phyloP scores from a whole-genome alignment of 768 basidiomycete genomes.

The Termitomyces heimii region DNA sequence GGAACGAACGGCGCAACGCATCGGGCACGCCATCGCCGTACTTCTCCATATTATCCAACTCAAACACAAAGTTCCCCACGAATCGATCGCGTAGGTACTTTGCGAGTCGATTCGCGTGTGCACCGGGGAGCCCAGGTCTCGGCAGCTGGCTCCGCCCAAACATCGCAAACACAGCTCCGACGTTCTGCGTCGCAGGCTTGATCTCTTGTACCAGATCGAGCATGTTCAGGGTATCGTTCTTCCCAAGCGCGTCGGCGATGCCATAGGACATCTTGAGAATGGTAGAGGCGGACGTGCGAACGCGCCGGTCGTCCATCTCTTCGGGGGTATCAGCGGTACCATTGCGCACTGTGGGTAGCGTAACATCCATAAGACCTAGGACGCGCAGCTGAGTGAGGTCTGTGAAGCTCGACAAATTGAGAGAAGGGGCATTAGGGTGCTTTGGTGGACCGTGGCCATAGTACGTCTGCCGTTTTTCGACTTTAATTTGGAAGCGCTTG shows the following conservation, averaged over 20 bases:
- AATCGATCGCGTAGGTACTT: constrained; percentile 86
- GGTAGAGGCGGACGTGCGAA: constrained; percentile 85
- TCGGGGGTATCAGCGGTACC: constrained; percentile 61
- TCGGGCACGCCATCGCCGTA: constrained; percentile 52
- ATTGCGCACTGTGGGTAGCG: constrained; percentile 55
- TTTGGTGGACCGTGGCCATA: constrained; percentile 16
- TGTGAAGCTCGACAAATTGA: constrained; percentile 72
- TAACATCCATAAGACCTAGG: constrained; percentile 97
- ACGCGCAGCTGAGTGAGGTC: constrained; percentile 80
- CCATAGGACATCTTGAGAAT: constrained; percentile 94
- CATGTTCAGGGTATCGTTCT: constrained; percentile 75
- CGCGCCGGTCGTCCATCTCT: constrained; percentile 83
- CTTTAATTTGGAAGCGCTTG: constrained; percentile 93
- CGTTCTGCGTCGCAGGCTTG: constrained; percentile 45
- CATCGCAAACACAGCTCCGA: constrained; percentile 93
- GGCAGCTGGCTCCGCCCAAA: constrained; percentile 72
- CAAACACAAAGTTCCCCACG: constrained; percentile 53
- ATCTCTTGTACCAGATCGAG: constrained; percentile 92
- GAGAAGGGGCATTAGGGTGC: constrained; percentile 8
- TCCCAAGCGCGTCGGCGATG: constrained; percentile 88
- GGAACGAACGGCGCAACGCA: constrained; percentile 83
- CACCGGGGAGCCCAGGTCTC: constrained; percentile 32
- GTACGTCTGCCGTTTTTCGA: constrained; percentile 16
- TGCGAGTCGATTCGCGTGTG: constrained; percentile 62
- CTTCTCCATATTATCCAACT: constrained; percentile 35